These are phyloP conservation scores for Scheffersomyces quercinus DNA, from an alignment of 1,139 yeast genomes.

Conservation along the genomic window DNA sequence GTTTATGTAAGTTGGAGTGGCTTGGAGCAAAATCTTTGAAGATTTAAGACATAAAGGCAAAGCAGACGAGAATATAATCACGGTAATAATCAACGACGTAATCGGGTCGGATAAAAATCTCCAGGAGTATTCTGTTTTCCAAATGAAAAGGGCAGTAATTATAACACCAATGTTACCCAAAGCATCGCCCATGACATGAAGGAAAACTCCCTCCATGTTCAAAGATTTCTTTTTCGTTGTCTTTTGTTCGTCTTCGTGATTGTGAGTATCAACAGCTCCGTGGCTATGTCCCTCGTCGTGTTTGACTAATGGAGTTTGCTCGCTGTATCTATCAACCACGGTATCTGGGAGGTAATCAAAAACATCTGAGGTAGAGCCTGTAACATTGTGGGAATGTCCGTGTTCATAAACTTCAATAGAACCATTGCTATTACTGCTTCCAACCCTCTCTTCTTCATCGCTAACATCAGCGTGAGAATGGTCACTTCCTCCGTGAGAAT, in stretches of 20 bases:
- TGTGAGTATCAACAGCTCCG: slow-evolving; percentile 15
- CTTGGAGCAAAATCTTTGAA: slow-evolving; percentile 85
- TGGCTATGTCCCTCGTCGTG: slow-evolving; percentile 7
- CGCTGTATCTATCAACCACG: slow-evolving; percentile 35
- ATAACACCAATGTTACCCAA: slow-evolving; percentile 95
- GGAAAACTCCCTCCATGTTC: slow-evolving; percentile 96
- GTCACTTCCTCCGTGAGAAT: slow-evolving; percentile 37
- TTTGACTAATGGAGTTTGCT: slow-evolving; percentile 30
- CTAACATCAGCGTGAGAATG: slow-evolving; percentile 19
- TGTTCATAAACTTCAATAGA: slow-evolving; percentile 3
- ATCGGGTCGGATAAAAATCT: slow-evolving; percentile 82
- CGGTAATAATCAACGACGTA: slow-evolving; percentile 81
- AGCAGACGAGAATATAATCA: slow-evolving; percentile 87
- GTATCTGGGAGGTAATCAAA: slow-evolving; percentile 41
- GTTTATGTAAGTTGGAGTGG: slow-evolving; percentile 81
- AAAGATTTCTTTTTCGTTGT: slow-evolving; percentile 55
- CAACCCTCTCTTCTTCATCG: slow-evolving; percentile 17
- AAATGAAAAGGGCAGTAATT: slow-evolving; percentile 81
- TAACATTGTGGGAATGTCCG: slow-evolving; percentile 24
- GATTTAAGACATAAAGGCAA: slow-evolving; percentile 86
- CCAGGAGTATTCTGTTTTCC: slow-evolving; percentile 93
- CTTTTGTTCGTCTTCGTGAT: slow-evolving; percentile 9
- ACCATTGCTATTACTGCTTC: slow-evolving; percentile 21
- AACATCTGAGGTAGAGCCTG: slow-evolving; percentile 26
- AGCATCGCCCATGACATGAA: slow-evolving; percentile 96